Evolutionary conservation across 768 basidiomycete genomes (phyloP), one percentile per base, ranked within the genome.

Genomic region (Tricholoma flavovirens): DNA sequence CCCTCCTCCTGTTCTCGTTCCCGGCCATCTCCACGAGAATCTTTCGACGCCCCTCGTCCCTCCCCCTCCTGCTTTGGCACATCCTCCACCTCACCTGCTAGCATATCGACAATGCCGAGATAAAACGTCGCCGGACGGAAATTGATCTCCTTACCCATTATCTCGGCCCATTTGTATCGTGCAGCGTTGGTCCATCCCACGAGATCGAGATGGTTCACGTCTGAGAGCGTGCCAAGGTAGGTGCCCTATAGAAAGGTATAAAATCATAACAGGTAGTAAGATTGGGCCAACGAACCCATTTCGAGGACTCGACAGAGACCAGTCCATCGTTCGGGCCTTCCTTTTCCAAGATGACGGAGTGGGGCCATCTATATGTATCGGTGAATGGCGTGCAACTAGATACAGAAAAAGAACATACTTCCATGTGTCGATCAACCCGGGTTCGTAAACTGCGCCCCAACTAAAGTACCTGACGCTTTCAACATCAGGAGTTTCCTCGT

Each of bases 291-390:
- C 48, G 12, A 62, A 82, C 84, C 93, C 95, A 96, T 77, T 86
- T 84, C 2, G 93, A 85, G 4, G 91, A 93, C 57, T 86, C 76
- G 43, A 96, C 84, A 46, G 87, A 88, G 46, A 99, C 96, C 48
- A 99, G 79, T 1, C 97, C 97, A 68, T 98, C 93, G 64, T 98
- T 97, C 30, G 90, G 84, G 15, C 95, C 96, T 72, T 97, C 93
- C 66, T 88, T 87, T 63, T 88, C 84, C 17, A 86, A 69, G 45
- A 94, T 87, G 26, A 96, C 84, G 6, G 83, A 83, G 66, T 93
- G 90, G 1, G 90, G 83, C 76, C 84, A 88, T 65, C 75, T 76
- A 36, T 3, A 42, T 43, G 17, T 72, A 71, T 35, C 5, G 22
- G 45, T 17, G 22, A 40, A 48, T 55, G 36, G 48, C 50, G 43